Conservation (phyloP, 306 rosid species). For the Quillaja saponaria region DNA sequence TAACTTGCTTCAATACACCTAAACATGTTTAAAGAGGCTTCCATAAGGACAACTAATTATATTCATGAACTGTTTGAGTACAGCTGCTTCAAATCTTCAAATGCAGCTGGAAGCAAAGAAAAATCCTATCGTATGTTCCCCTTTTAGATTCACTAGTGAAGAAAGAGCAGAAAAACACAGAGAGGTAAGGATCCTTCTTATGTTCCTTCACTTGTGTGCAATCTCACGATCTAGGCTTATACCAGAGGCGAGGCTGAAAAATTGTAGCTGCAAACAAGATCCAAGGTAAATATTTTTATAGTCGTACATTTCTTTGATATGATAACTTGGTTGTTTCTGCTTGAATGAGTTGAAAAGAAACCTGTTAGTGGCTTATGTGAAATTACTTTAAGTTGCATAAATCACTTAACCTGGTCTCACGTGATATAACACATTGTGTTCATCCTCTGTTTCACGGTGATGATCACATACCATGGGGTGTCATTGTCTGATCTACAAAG, state of each 20-base stretch:
- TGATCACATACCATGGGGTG: not conserved
- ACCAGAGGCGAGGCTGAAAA: slow-evolving; percentile 49
- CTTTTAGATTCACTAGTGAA: slow-evolving; percentile 80
- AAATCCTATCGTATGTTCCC: slow-evolving; percentile 46
- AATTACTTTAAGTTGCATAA: not conserved
- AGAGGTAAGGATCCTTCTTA: slow-evolving; percentile 60
- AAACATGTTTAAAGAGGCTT: not conserved
- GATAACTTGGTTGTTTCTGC: slow-evolving; percentile 25
- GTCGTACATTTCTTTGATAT: not conserved
- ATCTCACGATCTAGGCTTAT: slow-evolving; percentile 3
- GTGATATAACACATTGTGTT: slow-evolving; percentile 3
- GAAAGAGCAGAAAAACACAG: slow-evolving; percentile 90
- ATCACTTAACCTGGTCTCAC: slow-evolving; percentile 10
- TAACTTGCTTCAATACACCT: slow-evolving; percentile 1
- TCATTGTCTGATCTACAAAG: not conserved
- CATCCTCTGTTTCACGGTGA: slow-evolving; percentile 1
- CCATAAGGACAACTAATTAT: slow-evolving; percentile 17
- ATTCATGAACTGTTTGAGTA: slow-evolving; percentile 25
- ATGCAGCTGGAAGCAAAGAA: slow-evolving; percentile 43
- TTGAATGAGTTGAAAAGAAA: not conserved
- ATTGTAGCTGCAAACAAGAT: slow-evolving; percentile 47
- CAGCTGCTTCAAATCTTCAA: slow-evolving; percentile 51
- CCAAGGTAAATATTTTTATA: slow-evolving; percentile 49
- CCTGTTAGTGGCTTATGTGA: not conserved
- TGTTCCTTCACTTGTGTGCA: slow-evolving; percentile 9